These are phyloP conservation scores for Ophiocordyceps sinensis DNA, from an alignment of 2,329 filamentous ascomycete species.

Conservation along the genomic window DNA sequence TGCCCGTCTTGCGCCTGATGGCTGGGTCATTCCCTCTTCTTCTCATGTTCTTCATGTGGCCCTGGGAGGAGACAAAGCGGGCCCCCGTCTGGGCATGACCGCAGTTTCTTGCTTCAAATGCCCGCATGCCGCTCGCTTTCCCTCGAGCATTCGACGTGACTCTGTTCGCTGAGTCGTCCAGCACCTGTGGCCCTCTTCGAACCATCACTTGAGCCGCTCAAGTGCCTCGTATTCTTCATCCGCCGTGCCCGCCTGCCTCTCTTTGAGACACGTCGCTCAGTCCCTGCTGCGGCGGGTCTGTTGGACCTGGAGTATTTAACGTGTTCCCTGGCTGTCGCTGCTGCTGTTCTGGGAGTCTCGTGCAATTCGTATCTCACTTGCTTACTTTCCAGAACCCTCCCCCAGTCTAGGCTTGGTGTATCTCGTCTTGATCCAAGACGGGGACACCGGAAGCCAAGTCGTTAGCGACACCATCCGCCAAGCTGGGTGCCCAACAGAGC, in stretches of 20 bases:
- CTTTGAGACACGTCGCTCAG: too few relatives aligned
- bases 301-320: too few relatives aligned
- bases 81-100: not conserved
- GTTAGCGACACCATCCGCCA: conserved; percentile 2
- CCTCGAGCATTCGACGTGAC: not conserved
- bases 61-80: not conserved
- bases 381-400: not conserved
- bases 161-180: too few relatives aligned
- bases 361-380: not conserved
- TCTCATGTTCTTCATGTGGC: not conserved
- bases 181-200: too few relatives aligned
- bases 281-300: too few relatives aligned
- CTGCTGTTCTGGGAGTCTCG: not conserved
- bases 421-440: conserved; percentile 3
- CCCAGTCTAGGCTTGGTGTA: not conserved
- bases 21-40: not conserved
- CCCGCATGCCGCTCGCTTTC: not conserved
- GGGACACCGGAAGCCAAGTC: not conserved
- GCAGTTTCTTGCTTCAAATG: not conserved
- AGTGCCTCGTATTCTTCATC: too few relatives aligned
- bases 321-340: too few relatives aligned
- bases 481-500: conserved; percentile 7
- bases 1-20: not conserved
- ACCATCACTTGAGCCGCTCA: too few relatives aligned
- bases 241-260: too few relatives aligned